Evolutionary conservation across 2,329 filamentous ascomycete species (phyloP), one percentile per base, ranked within the genome.

Genomic region (Hawksworthiomyces lignivorus): DNA sequence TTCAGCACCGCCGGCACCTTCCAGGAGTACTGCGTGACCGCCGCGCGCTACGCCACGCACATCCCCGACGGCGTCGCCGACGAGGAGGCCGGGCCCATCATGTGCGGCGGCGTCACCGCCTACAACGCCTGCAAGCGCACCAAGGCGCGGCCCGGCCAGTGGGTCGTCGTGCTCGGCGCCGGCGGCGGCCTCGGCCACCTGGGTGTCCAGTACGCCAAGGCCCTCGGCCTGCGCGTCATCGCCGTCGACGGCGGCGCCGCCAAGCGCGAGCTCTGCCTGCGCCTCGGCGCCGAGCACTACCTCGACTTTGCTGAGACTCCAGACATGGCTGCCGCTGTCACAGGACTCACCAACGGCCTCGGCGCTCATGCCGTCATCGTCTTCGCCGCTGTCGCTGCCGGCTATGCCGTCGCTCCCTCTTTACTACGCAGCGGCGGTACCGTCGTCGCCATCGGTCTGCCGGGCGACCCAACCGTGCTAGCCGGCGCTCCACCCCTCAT

Each of bases 391-490:
- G 77, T 73, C 54, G 87, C 95, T 73, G 87, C 84, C 70, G 88
- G 89, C 43, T 96, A 96, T 79, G 87, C 94, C 67, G 87, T 95
- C 67, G 90, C 89, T 32, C 80, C 85, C 34, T 80, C 75, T 62
- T 94, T 96, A 63, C 82, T 94, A 47, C 84, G 89, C 46, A 77
- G 87, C 43, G 78, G 80, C 44, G 89, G 89, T 44, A 75, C 77
- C 28, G 82, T 96, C 56, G 78, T 96, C 48, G 89, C 85, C 64
- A 90, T 97, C 56, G 89, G 89, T 56, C 71, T 96, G 15, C 90
- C 90, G 5, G 82, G 84, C 22, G 73, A 80, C 50, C 87, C 89
- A 1, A 21, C 20, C 6, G 30, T 44, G 10, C 19, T 48, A 1
- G 44, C 39, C 1, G 47, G 47, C 3, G 38, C 38, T 4, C 41